Base-by-base conservation (phyloP, 2,329 filamentous ascomycete species). In the Stemphylium beticola region DNA sequence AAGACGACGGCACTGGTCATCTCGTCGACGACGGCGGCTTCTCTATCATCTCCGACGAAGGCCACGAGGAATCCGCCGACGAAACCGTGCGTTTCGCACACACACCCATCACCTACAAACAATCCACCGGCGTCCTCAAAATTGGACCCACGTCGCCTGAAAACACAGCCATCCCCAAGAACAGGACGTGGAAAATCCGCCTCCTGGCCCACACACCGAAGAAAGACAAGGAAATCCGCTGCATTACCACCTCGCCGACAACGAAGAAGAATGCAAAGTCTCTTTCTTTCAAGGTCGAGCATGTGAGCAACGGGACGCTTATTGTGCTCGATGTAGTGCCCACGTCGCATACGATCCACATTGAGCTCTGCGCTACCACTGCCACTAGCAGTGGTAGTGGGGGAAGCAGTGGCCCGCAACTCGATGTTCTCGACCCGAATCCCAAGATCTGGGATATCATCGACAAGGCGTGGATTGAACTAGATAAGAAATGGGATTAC, bases 1-100 rank as follows among this genome's bases (percentile, higher is more conserved):
- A 87, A 61, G 81, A 85, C 53, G 67, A 71, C 17, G 71, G 72
- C 29, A 70, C 61, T 2, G 73, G 73, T 14, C 68, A 69, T 7
- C 60, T 65, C 17, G 73, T 74, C 37, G 69, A 73, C 33, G 73
- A 75, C 46, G 72, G 72, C 24, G 72, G 70, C 3, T 74, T 75
- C 62, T 53, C 62, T 44, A 69, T 75, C 50, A 64, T 75, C 3
- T 83, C 86, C 46, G 78, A 82, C 5, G 65, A 64, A 5, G 67
- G 61, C 29, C 31, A 58, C 22, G 67, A 72, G 26, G 41, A 41
- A 18, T 48, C 55, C 2, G 49, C 61, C 7, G 58, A 58, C 11
- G 60, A 65, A 31, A 72, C 66, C 8, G 73, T 74, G 1, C 61
- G 61, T 34, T 74, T 75, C 52, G 60, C 57, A 49, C 62, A 66